Conservation (phyloP, 169 alveolate species). For the Plasmodium cynomolgi region DNA sequence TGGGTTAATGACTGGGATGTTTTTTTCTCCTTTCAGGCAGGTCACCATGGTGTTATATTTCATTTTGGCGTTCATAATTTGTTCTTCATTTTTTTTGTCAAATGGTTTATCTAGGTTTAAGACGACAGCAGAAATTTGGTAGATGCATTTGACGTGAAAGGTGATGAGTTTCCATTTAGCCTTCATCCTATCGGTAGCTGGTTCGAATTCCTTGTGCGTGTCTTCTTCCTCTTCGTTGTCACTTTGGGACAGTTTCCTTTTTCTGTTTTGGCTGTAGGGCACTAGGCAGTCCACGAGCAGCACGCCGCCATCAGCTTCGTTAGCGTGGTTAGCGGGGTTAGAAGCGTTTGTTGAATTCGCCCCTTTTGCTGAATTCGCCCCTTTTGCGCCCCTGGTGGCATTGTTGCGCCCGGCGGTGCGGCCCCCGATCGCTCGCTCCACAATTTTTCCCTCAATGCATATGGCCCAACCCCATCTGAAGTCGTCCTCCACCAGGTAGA, state of each 20-base stretch:
- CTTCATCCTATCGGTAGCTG: conserved; percentile 40
- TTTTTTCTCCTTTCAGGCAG: conserved; percentile 59
- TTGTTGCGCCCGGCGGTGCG: neutral
- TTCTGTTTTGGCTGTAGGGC: conserved; percentile 76
- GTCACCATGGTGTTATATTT: conserved; percentile 60
- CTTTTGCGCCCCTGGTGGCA: neutral
- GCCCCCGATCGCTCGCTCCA: neutral
- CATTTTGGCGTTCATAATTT: conserved; percentile 22
- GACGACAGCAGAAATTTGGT: conserved; percentile 65
- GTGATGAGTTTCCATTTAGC: conserved; percentile 63
- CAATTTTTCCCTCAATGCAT: conserved; percentile 78
- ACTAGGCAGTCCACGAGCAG: conserved; percentile 61
- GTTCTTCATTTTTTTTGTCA: conserved; percentile 39
- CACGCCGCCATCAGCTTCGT: neutral
- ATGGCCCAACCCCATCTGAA: conserved; percentile 89
- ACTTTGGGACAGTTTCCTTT: conserved; percentile 25
- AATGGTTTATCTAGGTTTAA: conserved; percentile 31
- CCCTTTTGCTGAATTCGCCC: neutral
- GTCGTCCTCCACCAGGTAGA: conserved; percentile 82
- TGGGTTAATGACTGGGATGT: conserved; percentile 65
- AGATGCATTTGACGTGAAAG: conserved; percentile 33
- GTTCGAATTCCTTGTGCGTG: neutral
- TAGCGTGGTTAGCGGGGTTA: neutral
- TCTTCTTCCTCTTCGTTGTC: conserved; percentile 72
- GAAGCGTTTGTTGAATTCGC: neutral